Conservation (phyloP, 768 basidiomycete species). For the Amanita polypyramis region DNA sequence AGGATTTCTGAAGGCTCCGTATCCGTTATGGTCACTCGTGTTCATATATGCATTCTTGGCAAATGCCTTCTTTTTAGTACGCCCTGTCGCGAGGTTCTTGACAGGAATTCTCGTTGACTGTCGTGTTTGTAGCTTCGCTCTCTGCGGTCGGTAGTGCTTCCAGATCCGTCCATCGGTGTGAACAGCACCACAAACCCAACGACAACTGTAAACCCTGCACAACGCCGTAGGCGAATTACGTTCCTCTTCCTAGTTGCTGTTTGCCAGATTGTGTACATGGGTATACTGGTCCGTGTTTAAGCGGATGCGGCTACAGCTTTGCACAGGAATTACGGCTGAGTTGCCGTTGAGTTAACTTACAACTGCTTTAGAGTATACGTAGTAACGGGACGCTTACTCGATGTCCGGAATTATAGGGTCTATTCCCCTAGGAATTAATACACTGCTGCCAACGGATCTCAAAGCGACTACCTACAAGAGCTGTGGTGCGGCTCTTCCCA, state of each 20-base stretch:
- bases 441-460: too few species aligned
- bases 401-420: too few species aligned
- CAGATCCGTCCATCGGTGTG: constrained; percentile 49
- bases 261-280: constrained; percentile 80
- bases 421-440: too few species aligned
- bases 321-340: neutral
- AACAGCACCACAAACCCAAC: constrained; percentile 19
- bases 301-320: neutral
- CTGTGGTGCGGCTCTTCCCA: too few species aligned
- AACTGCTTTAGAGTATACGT: too few species aligned
- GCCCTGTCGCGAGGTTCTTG: constrained; percentile 16
- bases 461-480: too few species aligned
- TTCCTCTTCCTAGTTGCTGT: constrained; percentile 86
- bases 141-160: constrained; percentile 82
- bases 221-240: constrained; percentile 75
- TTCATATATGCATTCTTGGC: constrained; percentile 84
- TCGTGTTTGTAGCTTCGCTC: constrained; percentile 69
- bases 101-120: neutral
- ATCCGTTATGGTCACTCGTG: constrained; percentile 53
- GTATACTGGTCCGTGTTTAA: constrained; percentile 53
- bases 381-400: too few species aligned
- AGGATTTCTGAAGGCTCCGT: constrained; percentile 51
- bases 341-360: too few species aligned
- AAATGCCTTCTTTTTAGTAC: constrained; percentile 88
- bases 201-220: constrained; percentile 63